Evolutionary conservation across 441 rosid genomes (phyloP), one percentile per base, ranked within the genome.

Genomic region (Populus hybrid): DNA sequence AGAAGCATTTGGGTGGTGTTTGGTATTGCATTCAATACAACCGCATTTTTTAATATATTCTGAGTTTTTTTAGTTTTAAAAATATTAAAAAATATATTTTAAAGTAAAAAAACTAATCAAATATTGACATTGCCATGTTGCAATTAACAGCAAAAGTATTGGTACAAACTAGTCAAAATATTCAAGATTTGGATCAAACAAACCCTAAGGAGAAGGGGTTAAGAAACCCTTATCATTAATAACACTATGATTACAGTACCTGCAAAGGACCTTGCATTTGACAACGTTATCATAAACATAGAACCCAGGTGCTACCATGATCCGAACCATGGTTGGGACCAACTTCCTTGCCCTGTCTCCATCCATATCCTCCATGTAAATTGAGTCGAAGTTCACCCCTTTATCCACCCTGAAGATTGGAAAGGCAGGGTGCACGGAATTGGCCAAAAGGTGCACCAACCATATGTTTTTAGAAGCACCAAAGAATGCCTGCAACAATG

Each of bases 221-320:
- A 26, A 26, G 69, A 83, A 83, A 42, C 83, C 83, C 81, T 78
- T 81, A 35, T 71, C 78, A 73, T 74, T 50, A 65, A 32, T 66
- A 46, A 14, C 65, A 35, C 20, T 65, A 34, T 42, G 71, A 46
- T 35, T 78, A 23, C 76, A 24, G 86, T 93, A 88, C 90, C 92
- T 86, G 88, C 99, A 91, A 63, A 94, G 82, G 64, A 90, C 97
- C 88, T 94, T 96, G 89, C 97, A 92, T 89, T 96, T 93, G 83
- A 96, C 86, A 84, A 89, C 94, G 72, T 87, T 90, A 68, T 90
- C 91, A 80, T 87, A 90, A 57, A 96, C 97, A 75, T 94, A 93
- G 82, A 96, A 96, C 73, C 99, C 99, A 0, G 99, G 98, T 18
- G 93, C 88, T 24, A 89, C 92, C 99, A 96, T 93, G 75, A 90